Evolutionary conservation across 495 filamentous ascomycete species (phyloP).

Genomic region (Rusavskia elegans): DNA sequence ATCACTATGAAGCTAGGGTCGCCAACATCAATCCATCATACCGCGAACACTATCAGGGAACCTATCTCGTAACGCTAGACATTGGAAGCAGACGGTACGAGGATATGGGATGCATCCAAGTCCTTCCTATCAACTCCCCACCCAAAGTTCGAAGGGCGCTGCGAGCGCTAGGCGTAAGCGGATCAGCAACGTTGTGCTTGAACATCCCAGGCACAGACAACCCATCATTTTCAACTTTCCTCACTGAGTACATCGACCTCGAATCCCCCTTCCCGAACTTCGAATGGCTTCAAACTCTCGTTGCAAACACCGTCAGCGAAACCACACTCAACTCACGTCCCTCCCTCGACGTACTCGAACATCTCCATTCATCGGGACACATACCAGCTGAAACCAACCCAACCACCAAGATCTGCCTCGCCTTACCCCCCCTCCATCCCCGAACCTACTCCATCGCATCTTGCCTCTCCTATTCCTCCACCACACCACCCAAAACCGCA

Average conservation of each 20-base stretch:
- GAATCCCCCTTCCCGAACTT: conserved; percentile 7
- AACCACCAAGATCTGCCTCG: not conserved
- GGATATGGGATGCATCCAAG: conserved; percentile 11
- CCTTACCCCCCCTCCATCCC: conserved; percentile 9
- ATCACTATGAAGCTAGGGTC: conserved; percentile 1
- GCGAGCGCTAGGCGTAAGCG: conserved; percentile 5
- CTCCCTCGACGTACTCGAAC: conserved; percentile 1
- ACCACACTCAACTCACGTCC: not conserved
- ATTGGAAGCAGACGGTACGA: not conserved
- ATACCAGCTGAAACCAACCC: not conserved
- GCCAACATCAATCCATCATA: not conserved
- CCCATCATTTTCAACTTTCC: conserved; percentile 5
- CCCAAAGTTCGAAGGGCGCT: conserved; percentile 9
- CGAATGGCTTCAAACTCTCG: conserved; percentile 4
- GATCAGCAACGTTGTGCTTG: not conserved
- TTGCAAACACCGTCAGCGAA: not conserved
- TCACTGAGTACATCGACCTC: conserved; percentile 12
- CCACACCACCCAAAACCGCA: not conserved
- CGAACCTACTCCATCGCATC: conserved; percentile 17
- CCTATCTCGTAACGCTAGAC: conserved; percentile 3
- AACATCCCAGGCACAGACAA: not conserved
- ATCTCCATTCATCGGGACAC: not conserved
- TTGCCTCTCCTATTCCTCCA: not conserved
- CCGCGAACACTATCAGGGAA: not conserved
- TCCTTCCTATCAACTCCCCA: conserved; percentile 9